Conservation (phyloP, 2,329 filamentous ascomycete species). For the Penicillium rolfsii region DNA sequence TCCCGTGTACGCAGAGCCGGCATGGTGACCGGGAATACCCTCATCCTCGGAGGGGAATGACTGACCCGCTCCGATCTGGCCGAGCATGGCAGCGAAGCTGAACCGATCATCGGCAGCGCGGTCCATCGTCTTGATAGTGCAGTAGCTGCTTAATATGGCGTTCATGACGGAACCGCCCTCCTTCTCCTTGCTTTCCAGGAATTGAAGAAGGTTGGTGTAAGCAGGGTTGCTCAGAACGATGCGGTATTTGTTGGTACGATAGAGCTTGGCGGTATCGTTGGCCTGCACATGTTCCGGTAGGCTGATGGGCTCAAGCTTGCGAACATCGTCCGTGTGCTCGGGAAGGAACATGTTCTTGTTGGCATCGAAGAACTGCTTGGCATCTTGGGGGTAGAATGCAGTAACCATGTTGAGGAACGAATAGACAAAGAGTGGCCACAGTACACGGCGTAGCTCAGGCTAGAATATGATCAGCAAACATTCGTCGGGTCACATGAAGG, state of each 20-base stretch:
- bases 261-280: conserved; percentile 77
- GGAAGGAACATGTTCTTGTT: conserved; percentile 72
- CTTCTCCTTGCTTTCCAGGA: conserved; percentile 82
- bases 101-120: conserved; percentile 60
- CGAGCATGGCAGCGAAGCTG: conserved; percentile 63
- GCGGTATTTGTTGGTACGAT: conserved; percentile 83
- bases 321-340: conserved; percentile 79
- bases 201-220: conserved; percentile 80
- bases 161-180: conserved; percentile 78
- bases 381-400: conserved; percentile 71
- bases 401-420: conserved; percentile 80
- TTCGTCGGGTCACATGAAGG: background rate
- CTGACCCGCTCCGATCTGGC: conserved; percentile 56
- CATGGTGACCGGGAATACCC: conserved; percentile 69
- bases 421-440: conserved; percentile 95
- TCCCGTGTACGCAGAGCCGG: conserved; percentile 64
- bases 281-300: conserved; percentile 77
- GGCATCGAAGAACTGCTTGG: conserved; percentile 71
- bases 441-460: conserved; percentile 82
- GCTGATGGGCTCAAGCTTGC: conserved; percentile 71
- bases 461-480: conserved; percentile 40
- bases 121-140: conserved; percentile 63
- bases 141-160: conserved; percentile 67
- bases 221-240: conserved; percentile 86
- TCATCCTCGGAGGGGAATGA: conserved; percentile 68